A percentile compares a stretch with the other conserved stretches of the same genome.
phyloP scores from a whole-genome alignment of 1,284 basidiomycete species.

The Schizophyllum amplum region DNA sequence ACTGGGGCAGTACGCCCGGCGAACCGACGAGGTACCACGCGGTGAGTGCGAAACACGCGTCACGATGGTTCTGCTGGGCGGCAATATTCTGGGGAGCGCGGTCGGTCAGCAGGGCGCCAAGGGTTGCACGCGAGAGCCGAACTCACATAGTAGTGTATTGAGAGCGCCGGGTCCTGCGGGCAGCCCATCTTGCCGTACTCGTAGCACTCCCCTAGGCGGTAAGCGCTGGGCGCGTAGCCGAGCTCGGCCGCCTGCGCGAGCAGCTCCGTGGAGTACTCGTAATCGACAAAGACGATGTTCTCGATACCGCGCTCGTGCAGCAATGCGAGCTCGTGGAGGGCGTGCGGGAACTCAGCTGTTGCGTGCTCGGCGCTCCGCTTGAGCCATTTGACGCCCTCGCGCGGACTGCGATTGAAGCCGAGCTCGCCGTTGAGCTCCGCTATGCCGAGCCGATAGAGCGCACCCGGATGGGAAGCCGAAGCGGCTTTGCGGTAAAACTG shows the following conservation, averaged over 20 bases:
- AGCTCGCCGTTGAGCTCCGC: constrained; percentile 96
- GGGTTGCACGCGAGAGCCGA: constrained; percentile 4
- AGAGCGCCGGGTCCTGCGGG: constrained; percentile 94
- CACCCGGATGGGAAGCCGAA: constrained; percentile 85
- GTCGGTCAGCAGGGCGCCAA: constrained; percentile 9
- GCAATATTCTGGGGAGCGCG: constrained; percentile 82
- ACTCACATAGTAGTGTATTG: constrained; percentile 96
- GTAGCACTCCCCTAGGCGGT: constrained; percentile 96
- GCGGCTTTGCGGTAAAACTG: constrained; percentile 94
- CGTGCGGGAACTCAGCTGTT: constrained; percentile 93
- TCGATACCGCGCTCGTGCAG: constrained; percentile 94
- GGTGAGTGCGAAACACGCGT: constrained; percentile 96
- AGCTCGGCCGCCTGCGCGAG: constrained; percentile 93
- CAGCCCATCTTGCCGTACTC: constrained; percentile 99
- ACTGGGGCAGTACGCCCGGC: constrained; percentile 94
- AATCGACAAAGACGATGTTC: constrained; percentile 94
- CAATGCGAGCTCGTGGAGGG: constrained; percentile 90
- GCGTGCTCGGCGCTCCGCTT: constrained; percentile 95
- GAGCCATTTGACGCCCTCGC: constrained; percentile 98
- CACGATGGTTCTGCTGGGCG: constrained; percentile 93
- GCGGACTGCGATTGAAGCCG: constrained; percentile 77
- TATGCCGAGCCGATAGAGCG: constrained; percentile 95
- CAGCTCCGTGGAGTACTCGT: constrained; percentile 91
- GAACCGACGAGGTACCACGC: constrained; percentile 99
- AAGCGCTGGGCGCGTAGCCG: constrained; percentile 93